phyloP scores from a whole-genome alignment of 2,329 filamentous ascomycete species.

The Fusarium poae region DNA sequence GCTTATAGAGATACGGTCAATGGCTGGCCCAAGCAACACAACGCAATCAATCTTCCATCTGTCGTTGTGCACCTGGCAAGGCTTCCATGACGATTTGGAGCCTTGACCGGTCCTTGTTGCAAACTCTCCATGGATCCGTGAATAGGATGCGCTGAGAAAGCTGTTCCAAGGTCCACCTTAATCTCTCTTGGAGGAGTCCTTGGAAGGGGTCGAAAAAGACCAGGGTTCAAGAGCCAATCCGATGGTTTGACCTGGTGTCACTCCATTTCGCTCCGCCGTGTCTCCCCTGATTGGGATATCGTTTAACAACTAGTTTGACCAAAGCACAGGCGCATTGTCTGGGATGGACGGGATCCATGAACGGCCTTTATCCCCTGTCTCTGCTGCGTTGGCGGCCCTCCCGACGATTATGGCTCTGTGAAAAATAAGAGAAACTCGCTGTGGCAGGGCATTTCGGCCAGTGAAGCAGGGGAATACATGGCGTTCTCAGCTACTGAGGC shows the following conservation, averaged over 20 bases:
- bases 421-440: conserved; percentile 24
- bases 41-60: neutral
- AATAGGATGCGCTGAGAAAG: conserved; percentile 31
- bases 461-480: conserved; percentile 10
- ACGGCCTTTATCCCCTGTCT: conserved; percentile 12
- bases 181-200: conserved; percentile 42
- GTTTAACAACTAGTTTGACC: conserved; percentile 31
- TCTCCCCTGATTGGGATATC: conserved; percentile 38
- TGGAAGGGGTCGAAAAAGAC: conserved; percentile 38
- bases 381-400: conserved; percentile 24
- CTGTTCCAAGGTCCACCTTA: conserved; percentile 35
- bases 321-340: conserved; percentile 36
- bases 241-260: conserved; percentile 33
- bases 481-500: conserved; percentile 25
- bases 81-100: conserved; percentile 34
- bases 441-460: conserved; percentile 11
- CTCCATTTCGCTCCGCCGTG: conserved; percentile 36
- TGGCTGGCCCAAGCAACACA: conserved; percentile 18
- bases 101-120: conserved; percentile 24
- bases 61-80: conserved; percentile 14
- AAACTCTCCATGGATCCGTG: conserved; percentile 31
- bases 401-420: conserved; percentile 10
- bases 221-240: conserved; percentile 36
- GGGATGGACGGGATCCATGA: conserved; percentile 35
- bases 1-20: conserved; percentile 15